Conservation (phyloP, 805 yeast genomes). For the Kazachstania viticola region DNA sequence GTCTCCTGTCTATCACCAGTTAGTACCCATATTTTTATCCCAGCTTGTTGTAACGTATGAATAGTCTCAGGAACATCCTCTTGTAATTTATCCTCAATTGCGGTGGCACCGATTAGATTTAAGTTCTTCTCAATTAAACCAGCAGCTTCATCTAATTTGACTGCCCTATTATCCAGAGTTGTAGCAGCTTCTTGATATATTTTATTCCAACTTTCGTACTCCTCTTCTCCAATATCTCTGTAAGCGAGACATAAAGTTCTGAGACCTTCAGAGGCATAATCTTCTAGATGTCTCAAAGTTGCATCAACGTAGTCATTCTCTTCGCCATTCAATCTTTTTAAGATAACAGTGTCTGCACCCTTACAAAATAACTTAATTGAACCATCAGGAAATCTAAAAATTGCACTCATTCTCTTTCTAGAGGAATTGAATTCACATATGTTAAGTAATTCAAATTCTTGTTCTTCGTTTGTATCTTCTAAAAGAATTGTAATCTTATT, state of each 20-base stretch:
- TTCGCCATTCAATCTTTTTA: slow-evolving; percentile 63
- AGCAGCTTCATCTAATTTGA: slow-evolving; percentile 77
- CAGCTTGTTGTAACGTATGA: slow-evolving; percentile 89
- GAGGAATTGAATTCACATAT: slow-evolving; percentile 96
- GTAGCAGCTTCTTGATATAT: slow-evolving; percentile 73
- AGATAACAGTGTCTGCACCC: slow-evolving; percentile 95
- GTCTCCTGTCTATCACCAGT: slow-evolving; percentile 99
- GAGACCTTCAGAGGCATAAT: slow-evolving; percentile 91
- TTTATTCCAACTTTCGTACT: slow-evolving; percentile 59
- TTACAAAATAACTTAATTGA: slow-evolving; percentile 78
- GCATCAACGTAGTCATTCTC: slow-evolving; percentile 72
- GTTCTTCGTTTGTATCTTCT: slow-evolving; percentile 35
- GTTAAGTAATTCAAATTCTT: slow-evolving; percentile 68
- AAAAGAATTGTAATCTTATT: slow-evolving; percentile 59
- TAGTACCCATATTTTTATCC: slow-evolving; percentile 92
- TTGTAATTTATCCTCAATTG: slow-evolving; percentile 94
- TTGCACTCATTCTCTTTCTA: slow-evolving; percentile 93
- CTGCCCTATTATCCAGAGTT: slow-evolving; percentile 61
- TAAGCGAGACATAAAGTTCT: slow-evolving; percentile 90
- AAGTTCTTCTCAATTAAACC: slow-evolving; percentile 75
- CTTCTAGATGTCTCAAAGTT: slow-evolving; percentile 81
- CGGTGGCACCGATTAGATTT: slow-evolving; percentile 88
- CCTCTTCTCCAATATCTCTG: slow-evolving; percentile 66
- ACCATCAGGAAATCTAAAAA: slow-evolving; percentile 91
- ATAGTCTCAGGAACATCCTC: slow-evolving; percentile 98